Evolutionary conservation across 2,329 filamentous ascomycete genomes (phyloP).

Genomic region (Xylaria sp.): DNA sequence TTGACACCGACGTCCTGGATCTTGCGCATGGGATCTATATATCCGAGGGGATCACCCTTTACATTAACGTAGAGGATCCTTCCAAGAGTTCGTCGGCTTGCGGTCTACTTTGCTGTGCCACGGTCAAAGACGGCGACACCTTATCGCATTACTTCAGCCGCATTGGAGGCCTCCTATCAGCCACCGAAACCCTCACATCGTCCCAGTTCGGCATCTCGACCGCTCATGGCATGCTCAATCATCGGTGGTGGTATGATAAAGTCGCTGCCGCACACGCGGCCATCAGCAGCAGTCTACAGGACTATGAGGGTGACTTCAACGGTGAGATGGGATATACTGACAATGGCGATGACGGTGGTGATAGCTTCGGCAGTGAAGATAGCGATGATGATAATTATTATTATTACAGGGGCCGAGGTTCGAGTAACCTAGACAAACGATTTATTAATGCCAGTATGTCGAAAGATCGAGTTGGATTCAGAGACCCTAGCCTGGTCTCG

Average conservation of each 20-base stretch:
- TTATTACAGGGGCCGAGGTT: neutral
- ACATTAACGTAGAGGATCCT: slow-evolving; percentile 9
- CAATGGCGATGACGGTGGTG: neutral
- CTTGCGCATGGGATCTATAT: slow-evolving; percentile 8
- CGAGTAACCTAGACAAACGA: neutral
- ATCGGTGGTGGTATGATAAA: slow-evolving; percentile 14
- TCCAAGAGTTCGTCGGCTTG: slow-evolving; percentile 1
- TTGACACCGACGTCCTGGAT: slow-evolving; percentile 8
- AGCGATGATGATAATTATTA: neutral
- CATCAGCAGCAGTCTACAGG: neutral
- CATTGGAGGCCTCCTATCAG: slow-evolving; percentile 9
- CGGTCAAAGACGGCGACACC: slow-evolving; percentile 9
- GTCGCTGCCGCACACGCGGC: neutral
- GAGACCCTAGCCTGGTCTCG: slow-evolving; percentile 4
- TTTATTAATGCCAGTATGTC: neutral
- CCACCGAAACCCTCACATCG: slow-evolving; percentile 4
- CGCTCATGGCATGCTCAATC: slow-evolving; percentile 13
- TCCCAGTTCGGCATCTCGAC: slow-evolving; percentile 14
- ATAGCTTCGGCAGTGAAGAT: neutral
- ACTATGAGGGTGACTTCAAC: neutral
- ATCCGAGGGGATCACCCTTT: slow-evolving; percentile 5
- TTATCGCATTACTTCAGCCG: slow-evolving; percentile 15
- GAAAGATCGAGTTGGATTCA: neutral
- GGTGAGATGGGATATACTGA: slow-evolving; percentile 5
- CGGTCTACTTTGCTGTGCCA: slow-evolving; percentile 3